Conservation (phyloP, 2,329 filamentous ascomycete species). For the Xylaria sp. region DNA sequence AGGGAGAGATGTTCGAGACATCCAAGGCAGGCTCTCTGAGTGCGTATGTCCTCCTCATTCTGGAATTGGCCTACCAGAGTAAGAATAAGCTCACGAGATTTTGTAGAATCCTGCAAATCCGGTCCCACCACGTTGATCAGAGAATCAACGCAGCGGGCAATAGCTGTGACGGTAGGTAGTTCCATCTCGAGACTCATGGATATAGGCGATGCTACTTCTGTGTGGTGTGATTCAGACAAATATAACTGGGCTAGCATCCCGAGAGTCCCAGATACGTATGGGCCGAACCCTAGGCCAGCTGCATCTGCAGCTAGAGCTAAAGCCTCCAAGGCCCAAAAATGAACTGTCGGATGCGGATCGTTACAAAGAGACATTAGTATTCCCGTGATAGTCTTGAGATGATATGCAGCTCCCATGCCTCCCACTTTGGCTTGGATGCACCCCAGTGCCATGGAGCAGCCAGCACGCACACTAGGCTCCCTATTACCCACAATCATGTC, state of each 20-base stretch:
- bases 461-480: slow-evolving; percentile 91
- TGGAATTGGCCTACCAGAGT: slow-evolving; percentile 87
- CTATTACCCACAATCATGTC: slow-evolving; percentile 95
- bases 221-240: slow-evolving; percentile 88
- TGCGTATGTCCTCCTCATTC: slow-evolving; percentile 74
- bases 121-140: slow-evolving; percentile 95
- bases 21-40: slow-evolving; percentile 80
- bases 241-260: slow-evolving; percentile 96
- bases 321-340: slow-evolving; percentile 95
- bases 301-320: slow-evolving; percentile 88
- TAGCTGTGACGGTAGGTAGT: slow-evolving; percentile 81
- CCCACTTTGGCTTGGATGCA: slow-evolving; percentile 95
- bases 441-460: slow-evolving; percentile 92
- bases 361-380: slow-evolving; percentile 98
- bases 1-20: slow-evolving; percentile 92
- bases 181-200: slow-evolving; percentile 93
- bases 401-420: slow-evolving; percentile 95
- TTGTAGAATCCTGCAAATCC: slow-evolving; percentile 90
- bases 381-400: slow-evolving; percentile 96
- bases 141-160: slow-evolving; percentile 92
- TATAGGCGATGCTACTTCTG: slow-evolving; percentile 80
- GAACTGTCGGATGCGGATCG: slow-evolving; percentile 92
- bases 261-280: slow-evolving; percentile 88
- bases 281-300: slow-evolving; percentile 89
- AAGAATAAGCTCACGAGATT: slow-evolving; percentile 91